Percentiles rank a stretch among this genome's conserved stretches.
Conservation (phyloP, 768 basidiomycete genomes). For the Crucibulum laeve region DNA sequence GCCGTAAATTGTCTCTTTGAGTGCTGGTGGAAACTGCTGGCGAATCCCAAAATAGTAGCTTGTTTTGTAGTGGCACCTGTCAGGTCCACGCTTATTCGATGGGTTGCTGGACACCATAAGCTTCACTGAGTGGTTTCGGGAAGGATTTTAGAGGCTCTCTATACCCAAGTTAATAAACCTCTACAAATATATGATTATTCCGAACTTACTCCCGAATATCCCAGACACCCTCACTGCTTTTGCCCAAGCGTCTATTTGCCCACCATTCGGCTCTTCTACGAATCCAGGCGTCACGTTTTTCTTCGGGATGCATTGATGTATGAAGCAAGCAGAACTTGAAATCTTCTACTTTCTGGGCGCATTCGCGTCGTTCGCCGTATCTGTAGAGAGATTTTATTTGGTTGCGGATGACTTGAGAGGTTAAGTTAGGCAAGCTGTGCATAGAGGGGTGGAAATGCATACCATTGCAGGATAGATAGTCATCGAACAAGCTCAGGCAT, state of each 20-base stretch:
- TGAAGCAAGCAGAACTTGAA: conserved; percentile 93
- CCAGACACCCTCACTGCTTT: conserved; percentile 96
- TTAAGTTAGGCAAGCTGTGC: background rate
- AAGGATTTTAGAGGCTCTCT: conserved; percentile 51
- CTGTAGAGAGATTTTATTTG: conserved; percentile 88
- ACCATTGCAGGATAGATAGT: conserved; percentile 71
- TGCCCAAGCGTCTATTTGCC: conserved; percentile 69
- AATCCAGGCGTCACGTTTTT: conserved; percentile 82
- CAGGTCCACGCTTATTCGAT: conserved; percentile 6
- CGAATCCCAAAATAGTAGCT: no score
- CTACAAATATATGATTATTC: background rate
- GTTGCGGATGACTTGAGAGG: conserved; percentile 58
- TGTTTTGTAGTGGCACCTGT: background rate
- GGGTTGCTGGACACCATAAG: conserved; percentile 1
- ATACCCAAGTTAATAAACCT: background rate
- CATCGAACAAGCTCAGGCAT: conserved; percentile 74
- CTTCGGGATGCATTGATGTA: conserved; percentile 74
- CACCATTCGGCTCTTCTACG: conserved; percentile 89
- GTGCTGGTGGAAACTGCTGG: no score
- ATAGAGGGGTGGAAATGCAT: conserved; percentile 8
- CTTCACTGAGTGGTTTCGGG: conserved; percentile 33
- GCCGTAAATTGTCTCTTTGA: no score
- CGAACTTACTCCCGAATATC: conserved; percentile 70
- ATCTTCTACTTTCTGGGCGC: conserved; percentile 77
- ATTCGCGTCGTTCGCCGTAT: conserved; percentile 70